Conservation (phyloP, 352 stramenopile genomes). For the Phytophthora rubi region DNA sequence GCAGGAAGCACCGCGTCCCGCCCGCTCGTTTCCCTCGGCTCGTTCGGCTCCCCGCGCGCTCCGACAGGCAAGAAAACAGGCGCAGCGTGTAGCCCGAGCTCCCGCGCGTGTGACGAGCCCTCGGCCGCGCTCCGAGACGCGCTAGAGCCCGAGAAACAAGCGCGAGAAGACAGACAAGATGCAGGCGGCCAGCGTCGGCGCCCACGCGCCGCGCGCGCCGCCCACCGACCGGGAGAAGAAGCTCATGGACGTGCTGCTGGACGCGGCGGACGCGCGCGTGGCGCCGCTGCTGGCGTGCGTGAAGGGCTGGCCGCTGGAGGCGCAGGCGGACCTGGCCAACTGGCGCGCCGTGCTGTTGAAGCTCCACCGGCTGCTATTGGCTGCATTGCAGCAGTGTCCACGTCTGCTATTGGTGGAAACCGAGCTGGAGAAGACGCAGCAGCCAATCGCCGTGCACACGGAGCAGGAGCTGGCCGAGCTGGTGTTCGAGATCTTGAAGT, state of each 20-base stretch:
- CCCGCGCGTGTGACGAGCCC: conserved; percentile 1
- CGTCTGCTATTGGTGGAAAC: conserved; percentile 49
- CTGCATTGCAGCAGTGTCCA: conserved; percentile 48
- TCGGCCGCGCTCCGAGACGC: neutral
- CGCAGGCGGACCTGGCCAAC: conserved; percentile 76
- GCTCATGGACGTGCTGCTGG: conserved; percentile 69
- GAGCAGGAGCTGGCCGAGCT: conserved; percentile 57
- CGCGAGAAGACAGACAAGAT: conserved; percentile 28
- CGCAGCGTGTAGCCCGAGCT: conserved; percentile 1
- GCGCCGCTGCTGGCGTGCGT: conserved; percentile 69
- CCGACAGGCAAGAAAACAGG: neutral
- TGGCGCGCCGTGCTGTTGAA: conserved; percentile 69
- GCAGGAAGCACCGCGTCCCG: conserved; percentile 13
- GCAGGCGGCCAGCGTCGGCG: conserved; percentile 27
- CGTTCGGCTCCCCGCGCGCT: neutral
- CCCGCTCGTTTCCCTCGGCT: conserved; percentile 27
- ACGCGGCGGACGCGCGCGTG: conserved; percentile 51
- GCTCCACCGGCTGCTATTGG: conserved; percentile 55
- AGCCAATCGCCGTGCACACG: conserved; percentile 21
- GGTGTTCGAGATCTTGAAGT: conserved; percentile 77
- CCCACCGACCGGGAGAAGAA: conserved; percentile 60
- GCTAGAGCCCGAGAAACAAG: conserved; percentile 18
- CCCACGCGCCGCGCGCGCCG: conserved; percentile 38
- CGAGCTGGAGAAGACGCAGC: conserved; percentile 26
- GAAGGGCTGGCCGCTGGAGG: conserved; percentile 81